Evolutionary conservation across 495 filamentous ascomycete genomes (phyloP).

Genomic region (Aspergillus funiculosus): DNA sequence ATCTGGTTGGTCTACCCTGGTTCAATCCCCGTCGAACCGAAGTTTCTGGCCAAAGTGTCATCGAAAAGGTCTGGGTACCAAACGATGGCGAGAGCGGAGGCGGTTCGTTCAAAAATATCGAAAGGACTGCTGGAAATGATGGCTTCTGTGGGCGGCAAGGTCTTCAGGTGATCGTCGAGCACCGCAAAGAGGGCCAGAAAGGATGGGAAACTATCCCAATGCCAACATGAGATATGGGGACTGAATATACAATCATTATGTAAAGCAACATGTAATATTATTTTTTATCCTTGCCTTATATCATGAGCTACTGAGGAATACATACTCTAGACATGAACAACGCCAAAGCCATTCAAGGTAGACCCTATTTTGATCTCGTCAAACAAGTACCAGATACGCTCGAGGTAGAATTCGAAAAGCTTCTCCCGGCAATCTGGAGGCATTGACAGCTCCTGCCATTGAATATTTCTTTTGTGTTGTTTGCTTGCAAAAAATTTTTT

Average conservation of each 20-base stretch:
- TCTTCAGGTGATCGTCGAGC: slow-evolving; percentile 52
- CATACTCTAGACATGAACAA: not conserved
- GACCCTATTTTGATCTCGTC: too few species aligned
- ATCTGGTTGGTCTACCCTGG: slow-evolving; percentile 48
- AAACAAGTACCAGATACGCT: too few species aligned
- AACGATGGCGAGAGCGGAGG: slow-evolving; percentile 24
- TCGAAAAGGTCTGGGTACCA: slow-evolving; percentile 50
- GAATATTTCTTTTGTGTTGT: too few species aligned
- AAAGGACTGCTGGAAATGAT: slow-evolving; percentile 42
- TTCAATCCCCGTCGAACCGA: slow-evolving; percentile 54
- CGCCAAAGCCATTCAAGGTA: too few species aligned
- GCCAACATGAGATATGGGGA: slow-evolving; percentile 17
- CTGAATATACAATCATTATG: not conserved
- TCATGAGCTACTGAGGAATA: not conserved
- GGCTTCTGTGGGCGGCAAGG: slow-evolving; percentile 54
- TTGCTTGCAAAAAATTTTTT: too few species aligned
- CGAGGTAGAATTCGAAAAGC: too few species aligned
- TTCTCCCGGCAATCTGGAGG: too few species aligned
- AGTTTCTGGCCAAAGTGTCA: slow-evolving; percentile 46
- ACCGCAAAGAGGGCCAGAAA: slow-evolving; percentile 44
- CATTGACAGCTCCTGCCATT: too few species aligned
- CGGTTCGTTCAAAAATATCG: slow-evolving; percentile 38
- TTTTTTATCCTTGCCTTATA: not conserved
- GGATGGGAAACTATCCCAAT: slow-evolving; percentile 46
- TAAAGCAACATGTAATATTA: slow-evolving; percentile 2